Evolutionary conservation across 2,329 filamentous ascomycete genomes (phyloP), one percentile per base, ranked within the genome.

Genomic region (Eutypella sp.): DNA sequence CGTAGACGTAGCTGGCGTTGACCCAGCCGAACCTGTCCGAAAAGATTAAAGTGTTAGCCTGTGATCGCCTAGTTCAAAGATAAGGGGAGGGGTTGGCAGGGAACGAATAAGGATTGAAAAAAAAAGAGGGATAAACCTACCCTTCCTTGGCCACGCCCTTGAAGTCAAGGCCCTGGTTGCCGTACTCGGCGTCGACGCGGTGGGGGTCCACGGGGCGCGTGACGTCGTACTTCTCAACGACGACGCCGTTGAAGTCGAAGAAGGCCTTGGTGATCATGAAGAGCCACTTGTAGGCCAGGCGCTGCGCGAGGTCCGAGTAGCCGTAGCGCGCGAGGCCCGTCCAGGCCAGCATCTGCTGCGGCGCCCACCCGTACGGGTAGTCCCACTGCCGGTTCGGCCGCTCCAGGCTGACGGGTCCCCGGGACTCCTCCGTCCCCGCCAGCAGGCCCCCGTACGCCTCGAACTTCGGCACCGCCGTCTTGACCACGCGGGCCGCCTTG

Each of bases 211-310:
- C 82, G 5, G 87, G 84, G 46, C 89, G 76, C 18, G 92, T 97
- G 49, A 99, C 93, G 67, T 99, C 89, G 71, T 99, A 99, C 72
- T 99, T 99, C 70, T 99, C 93, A 5, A 97, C 93, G 2, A 99
- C 92, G 8, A 96, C 90, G 33, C 93, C 93, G 63, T 97, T 97
- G 75, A 92, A 97, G 66, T 99, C 92, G 49, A 96, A 91, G 70
- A 97, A 97, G 0, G 93, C 91, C 69, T 95, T 96, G 47, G 89
- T 96, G 60, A 96, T 90, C 92, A 97, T 97, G 66, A 91, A 95
- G 44, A 96, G 72, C 93, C 93, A 99, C 67, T 93, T 90, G 69
- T 99, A 99, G 0, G 89, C 87, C 53, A 99, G 70, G 27, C 90
- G 78, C 69, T 96, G 87, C 2, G 90, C 90, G 50, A 96, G 91